These are phyloP conservation scores for Agaricales sp. DNA, from an alignment of 1,284 basidiomycete species.

Conservation along the genomic window DNA sequence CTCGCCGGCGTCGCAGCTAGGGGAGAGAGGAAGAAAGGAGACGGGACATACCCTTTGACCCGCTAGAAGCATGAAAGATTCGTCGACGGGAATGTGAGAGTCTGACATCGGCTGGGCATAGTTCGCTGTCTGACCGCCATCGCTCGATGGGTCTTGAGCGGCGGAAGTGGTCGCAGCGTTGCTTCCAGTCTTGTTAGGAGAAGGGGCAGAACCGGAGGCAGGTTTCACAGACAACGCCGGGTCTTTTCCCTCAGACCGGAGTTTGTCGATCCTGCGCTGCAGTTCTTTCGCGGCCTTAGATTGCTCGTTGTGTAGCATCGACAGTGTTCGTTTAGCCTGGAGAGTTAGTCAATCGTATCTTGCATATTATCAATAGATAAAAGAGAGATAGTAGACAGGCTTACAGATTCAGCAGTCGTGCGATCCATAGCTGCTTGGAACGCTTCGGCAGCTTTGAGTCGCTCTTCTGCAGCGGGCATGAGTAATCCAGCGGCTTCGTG, in stretches of 20 bases:
- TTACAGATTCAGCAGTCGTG: constrained; percentile 61
- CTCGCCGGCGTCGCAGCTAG: constrained; percentile 5
- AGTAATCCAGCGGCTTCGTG: constrained; percentile 49
- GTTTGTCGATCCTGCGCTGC: constrained; percentile 54
- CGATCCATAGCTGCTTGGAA: constrained; percentile 61
- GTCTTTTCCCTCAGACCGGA: constrained; percentile 65
- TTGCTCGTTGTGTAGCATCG: constrained; percentile 65
- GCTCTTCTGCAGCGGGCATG: constrained; percentile 55
- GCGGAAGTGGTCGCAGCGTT: background rate
- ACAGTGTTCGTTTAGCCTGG: constrained; percentile 66
- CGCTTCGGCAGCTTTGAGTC: constrained; percentile 59
- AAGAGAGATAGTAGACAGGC: too few relatives aligned
- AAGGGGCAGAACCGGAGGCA: constrained; percentile 22
- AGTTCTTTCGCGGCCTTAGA: constrained; percentile 57
- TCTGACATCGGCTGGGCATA: constrained; percentile 43
- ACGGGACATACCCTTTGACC: constrained; percentile 45
- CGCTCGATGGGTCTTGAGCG: background rate
- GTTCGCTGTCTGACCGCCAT: constrained; percentile 19
- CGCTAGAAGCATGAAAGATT: constrained; percentile 76
- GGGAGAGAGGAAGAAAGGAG: too few relatives aligned
- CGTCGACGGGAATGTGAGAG: constrained; percentile 66
- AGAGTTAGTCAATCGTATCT: constrained; percentile 9
- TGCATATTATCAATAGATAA: constrained; percentile 1
- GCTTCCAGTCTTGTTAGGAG: background rate
- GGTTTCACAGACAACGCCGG: constrained; percentile 25